Evolutionary conservation across 1,139 yeast genomes (phyloP).

Genomic region (Candida pseudoviswanathii): DNA sequence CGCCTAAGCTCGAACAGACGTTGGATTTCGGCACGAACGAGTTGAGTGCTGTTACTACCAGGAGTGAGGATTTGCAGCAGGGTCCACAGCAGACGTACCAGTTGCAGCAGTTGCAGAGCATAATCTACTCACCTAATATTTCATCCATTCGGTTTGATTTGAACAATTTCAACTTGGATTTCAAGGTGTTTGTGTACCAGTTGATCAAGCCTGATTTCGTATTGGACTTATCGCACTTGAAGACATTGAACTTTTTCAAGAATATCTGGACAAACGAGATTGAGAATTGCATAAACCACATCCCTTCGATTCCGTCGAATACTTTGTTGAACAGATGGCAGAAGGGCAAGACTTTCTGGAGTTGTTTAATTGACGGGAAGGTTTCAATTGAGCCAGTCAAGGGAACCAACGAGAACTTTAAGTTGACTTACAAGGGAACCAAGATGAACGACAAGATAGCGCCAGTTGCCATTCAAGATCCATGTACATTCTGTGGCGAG

Average conservation of each 20-base stretch:
- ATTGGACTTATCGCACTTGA: conserved; percentile 44
- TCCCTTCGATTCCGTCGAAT: conserved; percentile 35
- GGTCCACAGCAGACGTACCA: conserved; percentile 9
- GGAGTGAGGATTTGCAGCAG: not conserved
- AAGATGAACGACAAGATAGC: conserved; percentile 17
- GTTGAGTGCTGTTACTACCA: not conserved
- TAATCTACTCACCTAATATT: conserved; percentile 54
- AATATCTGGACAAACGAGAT: conserved; percentile 74
- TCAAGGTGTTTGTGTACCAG: conserved; percentile 39
- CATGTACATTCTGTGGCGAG: conserved; percentile 87
- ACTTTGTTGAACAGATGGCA: conserved; percentile 48
- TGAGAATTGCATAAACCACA: conserved; percentile 53
- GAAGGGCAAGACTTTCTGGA: conserved; percentile 57
- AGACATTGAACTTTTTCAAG: conserved; percentile 64
- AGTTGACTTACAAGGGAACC: conserved; percentile 28
- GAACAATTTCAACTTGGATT: conserved; percentile 42
- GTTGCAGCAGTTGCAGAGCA: conserved; percentile 24
- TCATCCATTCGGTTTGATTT: conserved; percentile 64
- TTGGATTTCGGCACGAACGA: conserved; percentile 7
- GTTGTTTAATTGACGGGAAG: conserved; percentile 73
- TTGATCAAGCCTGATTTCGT: conserved; percentile 38
- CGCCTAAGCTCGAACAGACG: conserved; percentile 15
- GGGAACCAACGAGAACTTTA: conserved; percentile 75
- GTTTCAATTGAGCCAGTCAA: conserved; percentile 86
- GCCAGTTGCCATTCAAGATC: conserved; percentile 73